Evolutionary conservation across 805 yeast genomes (phyloP), one percentile per base, ranked within the genome.

Genomic region (Lipomyces lipofer): DNA sequence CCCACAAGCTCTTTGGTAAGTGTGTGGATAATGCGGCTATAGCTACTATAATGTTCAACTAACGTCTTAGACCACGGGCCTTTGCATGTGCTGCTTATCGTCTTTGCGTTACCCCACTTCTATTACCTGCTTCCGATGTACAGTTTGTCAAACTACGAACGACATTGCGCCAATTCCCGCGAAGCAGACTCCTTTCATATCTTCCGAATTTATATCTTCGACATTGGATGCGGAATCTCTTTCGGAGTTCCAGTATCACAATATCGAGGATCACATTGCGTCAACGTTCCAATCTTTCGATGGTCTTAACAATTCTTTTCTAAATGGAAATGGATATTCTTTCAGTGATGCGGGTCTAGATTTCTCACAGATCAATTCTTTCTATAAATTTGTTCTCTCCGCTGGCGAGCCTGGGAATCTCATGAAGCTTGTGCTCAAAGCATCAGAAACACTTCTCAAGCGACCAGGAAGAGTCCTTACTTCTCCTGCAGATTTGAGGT

Each of bases 401-500:
- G 69, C 86, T 2, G 88, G 90, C 0, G 78, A 88, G 0, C 79
- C 76, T 58, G 72, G 80, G 12, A 47, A 50, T 50, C 92, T 92
- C 0, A 74, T 82, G 51, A 78, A 73, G 58, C 76, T 74, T 47
- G 73, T 89, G 32, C 66, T 88, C 17, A 62, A 72, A 3, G 80
- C 84, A 0, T 77, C 80, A 1, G 71, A 78, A 43, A 75, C 75
- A 5, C 71, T 83, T 2, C 68, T 88, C 21, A 80, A 78, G 54
- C 74, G 82, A 25, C 82, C 83, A 0, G 72, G 75, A 4, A 65
- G 43, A 5, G 29, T 65, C 0, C 57, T 74, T 38, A 66, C 73
- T 6, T 70, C 74, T 10, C 78, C 84, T 0, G 61, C 69, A 1
- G 73, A 79, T 19, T 67, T 83, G 27, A 67, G 73, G 42, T 86